These are phyloP conservation scores for Podospora conica DNA, from an alignment of 495 filamentous ascomycete genomes.

Conservation along the genomic window DNA sequence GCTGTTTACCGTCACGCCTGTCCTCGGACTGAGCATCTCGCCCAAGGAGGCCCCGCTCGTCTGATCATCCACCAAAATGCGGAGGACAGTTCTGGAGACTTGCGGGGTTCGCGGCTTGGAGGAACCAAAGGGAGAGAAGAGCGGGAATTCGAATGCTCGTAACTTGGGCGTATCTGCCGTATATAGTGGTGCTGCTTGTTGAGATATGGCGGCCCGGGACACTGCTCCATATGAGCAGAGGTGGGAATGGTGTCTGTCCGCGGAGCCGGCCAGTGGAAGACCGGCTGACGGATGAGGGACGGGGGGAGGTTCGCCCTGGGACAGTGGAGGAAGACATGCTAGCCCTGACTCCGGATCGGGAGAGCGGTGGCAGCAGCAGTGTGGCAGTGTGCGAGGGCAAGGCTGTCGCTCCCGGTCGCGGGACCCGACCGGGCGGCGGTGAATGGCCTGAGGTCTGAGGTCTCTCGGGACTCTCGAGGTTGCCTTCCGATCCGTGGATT, in stretches of 20 bases:
- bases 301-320: background rate
- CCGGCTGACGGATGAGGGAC: background rate
- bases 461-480: too few species aligned
- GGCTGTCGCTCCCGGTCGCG: background rate
- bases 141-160: constrained; percentile 11
- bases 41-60: background rate
- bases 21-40: background rate
- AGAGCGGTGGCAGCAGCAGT: background rate
- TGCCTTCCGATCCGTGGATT: background rate
- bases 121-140: background rate
- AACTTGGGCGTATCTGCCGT: constrained; percentile 30
- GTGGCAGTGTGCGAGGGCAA: background rate
- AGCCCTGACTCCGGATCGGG: background rate
- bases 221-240: background rate
- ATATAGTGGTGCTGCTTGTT: constrained; percentile 28
- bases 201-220: constrained; percentile 15
- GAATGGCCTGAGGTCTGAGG: background rate
- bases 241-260: background rate
- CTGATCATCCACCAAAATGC: background rate
- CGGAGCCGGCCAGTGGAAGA: background rate
- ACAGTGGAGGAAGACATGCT: too few species aligned
- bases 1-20: background rate
- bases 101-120: background rate
- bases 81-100: background rate
- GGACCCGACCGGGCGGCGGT: background rate